Percentiles rank a stretch among this genome's conserved stretches.
Conservation (phyloP, 2,329 filamentous ascomycete genomes). For the Shiraia sp. region DNA sequence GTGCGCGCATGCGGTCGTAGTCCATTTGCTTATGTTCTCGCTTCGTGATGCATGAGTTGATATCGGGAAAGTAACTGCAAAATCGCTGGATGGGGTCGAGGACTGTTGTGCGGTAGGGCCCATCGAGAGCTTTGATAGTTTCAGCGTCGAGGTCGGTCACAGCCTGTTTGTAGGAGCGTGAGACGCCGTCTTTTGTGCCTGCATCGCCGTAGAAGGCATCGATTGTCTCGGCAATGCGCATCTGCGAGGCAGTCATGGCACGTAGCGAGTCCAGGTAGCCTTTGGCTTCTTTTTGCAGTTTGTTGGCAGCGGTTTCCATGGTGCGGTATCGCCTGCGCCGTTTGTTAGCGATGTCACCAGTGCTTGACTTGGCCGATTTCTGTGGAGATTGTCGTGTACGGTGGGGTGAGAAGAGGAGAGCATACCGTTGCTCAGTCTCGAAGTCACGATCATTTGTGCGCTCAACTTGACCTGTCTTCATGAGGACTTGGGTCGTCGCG, state of each 20-base stretch:
- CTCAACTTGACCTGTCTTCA: slow-evolving; percentile 99
- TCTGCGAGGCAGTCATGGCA: slow-evolving; percentile 99
- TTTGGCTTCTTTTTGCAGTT: slow-evolving; percentile 96
- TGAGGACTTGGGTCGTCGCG: slow-evolving; percentile 99
- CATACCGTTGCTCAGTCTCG: slow-evolving; percentile 89
- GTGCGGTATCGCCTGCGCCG: slow-evolving; percentile 83
- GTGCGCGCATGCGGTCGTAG: slow-evolving; percentile 93
- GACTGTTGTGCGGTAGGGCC: slow-evolving; percentile 91
- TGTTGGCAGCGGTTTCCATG: slow-evolving; percentile 91
- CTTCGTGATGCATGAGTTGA: slow-evolving; percentile 99
- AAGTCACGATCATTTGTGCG: slow-evolving; percentile 98
- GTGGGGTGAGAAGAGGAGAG: slow-evolving; percentile 11
- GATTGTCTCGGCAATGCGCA: slow-evolving; percentile 99
- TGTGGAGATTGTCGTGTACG: no score
- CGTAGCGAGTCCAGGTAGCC: slow-evolving; percentile 95
- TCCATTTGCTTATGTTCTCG: slow-evolving; percentile 97
- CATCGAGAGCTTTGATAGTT: slow-evolving; percentile 97
- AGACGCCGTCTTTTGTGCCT: slow-evolving; percentile 91
- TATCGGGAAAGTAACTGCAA: slow-evolving; percentile 97
- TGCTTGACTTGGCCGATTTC: slow-evolving; percentile 1
- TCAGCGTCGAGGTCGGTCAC: slow-evolving; percentile 97
- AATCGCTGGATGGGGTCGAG: slow-evolving; percentile 94
- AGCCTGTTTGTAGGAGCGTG: slow-evolving; percentile 95
- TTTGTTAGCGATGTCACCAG: background rate
- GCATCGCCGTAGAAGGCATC: slow-evolving; percentile 98